Conservation (phyloP, 169 alveolate species). For the Eimeria falciformis region DNA sequence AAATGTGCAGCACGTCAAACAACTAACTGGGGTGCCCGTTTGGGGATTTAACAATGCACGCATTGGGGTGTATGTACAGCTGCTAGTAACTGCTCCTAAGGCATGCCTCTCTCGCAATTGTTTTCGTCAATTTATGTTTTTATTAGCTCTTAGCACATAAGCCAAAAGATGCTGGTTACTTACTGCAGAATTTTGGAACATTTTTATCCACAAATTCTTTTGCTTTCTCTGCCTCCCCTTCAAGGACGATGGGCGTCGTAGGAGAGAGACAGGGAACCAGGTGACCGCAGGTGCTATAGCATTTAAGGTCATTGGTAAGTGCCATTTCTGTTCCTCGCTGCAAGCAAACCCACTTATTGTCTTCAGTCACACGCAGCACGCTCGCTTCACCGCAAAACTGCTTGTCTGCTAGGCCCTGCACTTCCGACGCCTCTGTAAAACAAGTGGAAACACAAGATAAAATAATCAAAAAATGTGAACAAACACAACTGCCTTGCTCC, state of each 20-base stretch:
- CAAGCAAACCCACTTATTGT: not conserved
- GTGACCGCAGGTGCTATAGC: conserved; percentile 17
- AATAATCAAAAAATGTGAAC: no score
- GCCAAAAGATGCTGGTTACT: no score
- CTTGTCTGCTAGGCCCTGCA: not conserved
- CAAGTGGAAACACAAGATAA: not conserved
- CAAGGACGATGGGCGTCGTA: not conserved
- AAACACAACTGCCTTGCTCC: no score
- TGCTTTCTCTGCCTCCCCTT: not conserved
- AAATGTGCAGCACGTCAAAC: no score
- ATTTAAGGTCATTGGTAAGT: not conserved
- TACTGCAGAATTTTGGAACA: not conserved
- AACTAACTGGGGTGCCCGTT: no score
- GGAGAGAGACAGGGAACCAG: not conserved
- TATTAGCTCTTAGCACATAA: no score
- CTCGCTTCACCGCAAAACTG: not conserved
- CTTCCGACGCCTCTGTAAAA: conserved; percentile 2
- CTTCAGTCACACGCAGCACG: not conserved
- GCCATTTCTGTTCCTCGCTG: not conserved
- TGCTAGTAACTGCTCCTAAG: no score
- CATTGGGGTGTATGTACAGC: no score
- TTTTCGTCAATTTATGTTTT: no score
- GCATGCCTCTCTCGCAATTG: no score
- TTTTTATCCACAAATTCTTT: not conserved
- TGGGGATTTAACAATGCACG: no score